Evolutionary conservation across 2,329 filamentous ascomycete species (phyloP).

Genomic region (Rhexocercosporidium sp.): DNA sequence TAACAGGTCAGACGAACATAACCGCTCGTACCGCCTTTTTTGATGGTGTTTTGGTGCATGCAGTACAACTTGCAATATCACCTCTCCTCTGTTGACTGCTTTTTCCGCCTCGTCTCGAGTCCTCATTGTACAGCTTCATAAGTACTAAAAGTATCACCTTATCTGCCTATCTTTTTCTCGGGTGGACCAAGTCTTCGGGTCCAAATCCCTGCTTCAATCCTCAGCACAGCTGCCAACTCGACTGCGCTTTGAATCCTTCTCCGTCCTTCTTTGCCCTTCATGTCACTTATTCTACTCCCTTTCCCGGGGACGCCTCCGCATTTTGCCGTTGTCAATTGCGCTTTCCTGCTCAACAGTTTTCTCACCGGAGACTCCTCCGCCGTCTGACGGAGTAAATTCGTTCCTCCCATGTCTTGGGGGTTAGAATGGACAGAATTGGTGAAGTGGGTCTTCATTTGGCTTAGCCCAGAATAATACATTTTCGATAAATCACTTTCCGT

Average conservation of each 20-base stretch:
- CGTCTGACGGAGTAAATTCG: too few relatives aligned
- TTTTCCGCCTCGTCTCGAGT: neutral
- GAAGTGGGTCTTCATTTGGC: neutral
- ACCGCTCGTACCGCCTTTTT: conserved; percentile 8
- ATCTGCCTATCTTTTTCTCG: neutral
- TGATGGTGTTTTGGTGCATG: neutral
- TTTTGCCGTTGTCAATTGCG: neutral
- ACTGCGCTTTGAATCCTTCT: too few relatives aligned
- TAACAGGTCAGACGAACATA: neutral
- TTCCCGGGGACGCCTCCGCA: neutral
- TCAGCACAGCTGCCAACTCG: neutral
- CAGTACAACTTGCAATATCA: neutral
- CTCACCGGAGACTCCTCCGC: neutral
- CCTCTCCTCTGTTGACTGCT: neutral
- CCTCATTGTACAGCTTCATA: neutral
- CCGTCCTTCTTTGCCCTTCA: too few relatives aligned
- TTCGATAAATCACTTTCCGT: neutral
- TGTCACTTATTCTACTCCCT: too few relatives aligned
- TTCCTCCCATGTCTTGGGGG: neutral
- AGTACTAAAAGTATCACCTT: neutral
- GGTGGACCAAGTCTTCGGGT: neutral
- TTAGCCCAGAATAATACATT: neutral
- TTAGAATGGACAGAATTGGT: neutral
- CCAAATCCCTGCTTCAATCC: neutral
- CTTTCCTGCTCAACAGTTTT: neutral